phyloP scores from a whole-genome alignment of 2,329 filamentous ascomycete species.

The Bipolaris oryzae region DNA sequence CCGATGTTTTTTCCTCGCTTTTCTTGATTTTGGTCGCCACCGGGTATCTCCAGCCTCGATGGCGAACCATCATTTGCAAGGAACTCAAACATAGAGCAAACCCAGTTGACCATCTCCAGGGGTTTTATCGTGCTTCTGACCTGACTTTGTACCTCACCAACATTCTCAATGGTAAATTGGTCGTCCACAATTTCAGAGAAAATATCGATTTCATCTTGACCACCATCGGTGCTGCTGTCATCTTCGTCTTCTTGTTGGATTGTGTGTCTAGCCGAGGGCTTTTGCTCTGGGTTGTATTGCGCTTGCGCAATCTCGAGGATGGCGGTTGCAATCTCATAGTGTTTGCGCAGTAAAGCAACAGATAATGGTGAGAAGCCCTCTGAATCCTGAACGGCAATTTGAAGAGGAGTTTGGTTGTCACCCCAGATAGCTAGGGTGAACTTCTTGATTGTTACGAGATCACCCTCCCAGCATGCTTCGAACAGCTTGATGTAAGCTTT shows the following conservation, averaged over 20 bases:
- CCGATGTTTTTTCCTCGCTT: constrained; percentile 8
- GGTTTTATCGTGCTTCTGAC: constrained; percentile 70
- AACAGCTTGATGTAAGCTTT: constrained; percentile 71
- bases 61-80: constrained; percentile 8
- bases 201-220: constrained; percentile 43
- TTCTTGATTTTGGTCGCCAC: background rate
- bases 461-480: constrained; percentile 75
- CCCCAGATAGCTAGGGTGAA: constrained; percentile 68
- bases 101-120: constrained; percentile 55
- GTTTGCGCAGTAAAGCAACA: constrained; percentile 69
- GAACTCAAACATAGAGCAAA: constrained; percentile 18
- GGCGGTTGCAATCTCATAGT: constrained; percentile 66
- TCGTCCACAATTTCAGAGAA: constrained; percentile 65
- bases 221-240: constrained; percentile 35
- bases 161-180: constrained; percentile 75
- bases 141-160: constrained; percentile 71
- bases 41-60: background rate
- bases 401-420: constrained; percentile 60
- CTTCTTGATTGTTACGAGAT: constrained; percentile 68
- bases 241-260: constrained; percentile 50
- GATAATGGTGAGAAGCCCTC: constrained; percentile 66
- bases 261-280: constrained; percentile 52
- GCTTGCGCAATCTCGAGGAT: constrained; percentile 73
- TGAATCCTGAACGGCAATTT: constrained; percentile 65
- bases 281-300: constrained; percentile 67